These are phyloP conservation scores for Trichosporon sp. DNA, from an alignment of 1,284 basidiomycete genomes.

Conservation along the genomic window DNA sequence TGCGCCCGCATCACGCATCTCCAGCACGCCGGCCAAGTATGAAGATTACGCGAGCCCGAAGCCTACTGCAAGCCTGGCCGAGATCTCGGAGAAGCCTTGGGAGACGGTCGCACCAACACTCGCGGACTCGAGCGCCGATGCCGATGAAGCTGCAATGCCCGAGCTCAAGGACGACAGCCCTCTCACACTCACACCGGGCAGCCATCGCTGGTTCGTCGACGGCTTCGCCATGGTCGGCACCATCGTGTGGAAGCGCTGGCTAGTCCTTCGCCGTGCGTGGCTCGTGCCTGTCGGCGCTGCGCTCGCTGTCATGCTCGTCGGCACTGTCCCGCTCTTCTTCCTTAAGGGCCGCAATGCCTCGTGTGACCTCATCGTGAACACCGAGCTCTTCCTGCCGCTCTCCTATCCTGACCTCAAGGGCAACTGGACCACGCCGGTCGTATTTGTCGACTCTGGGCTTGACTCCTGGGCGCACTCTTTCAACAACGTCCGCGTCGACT, in stretches of 20 bases:
- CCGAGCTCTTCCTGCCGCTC: slow-evolving; percentile 12
- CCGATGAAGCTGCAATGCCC: neutral
- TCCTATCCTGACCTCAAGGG: slow-evolving; percentile 19
- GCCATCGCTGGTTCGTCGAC: slow-evolving; percentile 2
- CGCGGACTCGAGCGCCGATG: neutral
- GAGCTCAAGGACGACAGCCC: neutral
- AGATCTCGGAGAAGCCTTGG: neutral
- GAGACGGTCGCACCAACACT: neutral
- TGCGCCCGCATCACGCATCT: slow-evolving; percentile 12
- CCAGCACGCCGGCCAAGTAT: neutral
- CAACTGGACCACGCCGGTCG: slow-evolving; percentile 9
- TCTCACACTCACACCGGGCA: slow-evolving; percentile 2
- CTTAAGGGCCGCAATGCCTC: slow-evolving; percentile 54
- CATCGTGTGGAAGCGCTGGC: slow-evolving; percentile 65
- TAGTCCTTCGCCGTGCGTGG: slow-evolving; percentile 64
- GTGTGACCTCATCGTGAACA: slow-evolving; percentile 42
- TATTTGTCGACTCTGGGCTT: neutral
- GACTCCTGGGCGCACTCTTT: neutral
- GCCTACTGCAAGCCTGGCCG: too few species aligned
- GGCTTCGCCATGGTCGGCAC: slow-evolving; percentile 47
- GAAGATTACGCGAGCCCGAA: neutral
- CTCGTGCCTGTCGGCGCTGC: slow-evolving; percentile 59
- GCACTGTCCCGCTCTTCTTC: slow-evolving; percentile 63
- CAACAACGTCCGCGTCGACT: neutral
- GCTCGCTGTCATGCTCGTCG: slow-evolving; percentile 59